Evolutionary conservation across 305 asterid species (phyloP), one percentile per base, ranked within the genome.

Genomic region (Caryopteris hybrid): DNA sequence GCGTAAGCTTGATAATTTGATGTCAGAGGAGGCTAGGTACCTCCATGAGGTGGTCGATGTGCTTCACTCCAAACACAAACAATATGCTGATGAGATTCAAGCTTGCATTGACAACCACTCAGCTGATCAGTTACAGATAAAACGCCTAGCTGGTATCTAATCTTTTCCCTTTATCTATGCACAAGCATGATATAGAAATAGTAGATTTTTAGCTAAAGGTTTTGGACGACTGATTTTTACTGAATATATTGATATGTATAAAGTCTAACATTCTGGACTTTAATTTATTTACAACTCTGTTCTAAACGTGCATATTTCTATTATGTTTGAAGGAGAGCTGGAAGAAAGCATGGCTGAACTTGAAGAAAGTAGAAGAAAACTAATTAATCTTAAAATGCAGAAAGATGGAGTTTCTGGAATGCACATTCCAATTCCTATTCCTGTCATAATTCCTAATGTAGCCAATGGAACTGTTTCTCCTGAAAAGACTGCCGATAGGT

Each of bases 361-460:
- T 61, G 99, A 94, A 83, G 96, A 88, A 81, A 91, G 93, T 77
- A 86, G 95, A 85, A 91, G 97, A 78, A 94, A 89, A 75, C 78
- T 94, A 43, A 83, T 86, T 54, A 88, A 78, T 78, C 68, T 87
- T 83, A 84, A 78, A 85, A 84, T 91, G 96, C 97, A 93, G 80
- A 93, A 84, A 69, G 95, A 82, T 60, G 91, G 83, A 61, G 79
- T 81, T 59, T 79, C 91, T 72, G 89, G 84, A 61, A 79, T 78
- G 78, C 91, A 84, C 20, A 80, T 78, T 65, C 91, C 93, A 21
- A 81, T 84, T 72, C 76, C 92, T 53, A 77, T 83, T 63, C 87
- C 90, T 70, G 78, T 75, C 50, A 71, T 81, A 78, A 78, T 75
- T 73, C 85, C 88, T 53, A 65, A 66, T 82, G 78, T 79, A 22